These are phyloP conservation scores for Dentipellis sp. DNA, from an alignment of 768 basidiomycete genomes.

Conservation along the genomic window DNA sequence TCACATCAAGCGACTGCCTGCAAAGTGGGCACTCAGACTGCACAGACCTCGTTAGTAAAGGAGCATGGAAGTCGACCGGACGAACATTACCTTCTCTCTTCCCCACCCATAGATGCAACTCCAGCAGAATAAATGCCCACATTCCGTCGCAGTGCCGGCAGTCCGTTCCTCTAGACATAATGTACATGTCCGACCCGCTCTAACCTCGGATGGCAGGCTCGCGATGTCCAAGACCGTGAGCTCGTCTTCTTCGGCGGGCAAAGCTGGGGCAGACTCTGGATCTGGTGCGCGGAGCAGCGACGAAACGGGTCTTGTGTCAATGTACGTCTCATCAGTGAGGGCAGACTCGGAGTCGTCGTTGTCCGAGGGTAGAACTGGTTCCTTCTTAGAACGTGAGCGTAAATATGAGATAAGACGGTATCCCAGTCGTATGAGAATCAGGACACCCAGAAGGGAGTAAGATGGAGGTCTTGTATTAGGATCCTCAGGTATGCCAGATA, in stretches of 20 bases:
- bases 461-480: conserved; percentile 72
- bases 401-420: conserved; percentile 48
- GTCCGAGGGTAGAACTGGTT: conserved; percentile 2
- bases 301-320: conserved; percentile 58
- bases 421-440: conserved; percentile 55
- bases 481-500: conserved; percentile 65
- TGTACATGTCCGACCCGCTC: conserved; percentile 65
- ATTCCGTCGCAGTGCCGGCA: conserved; percentile 75
- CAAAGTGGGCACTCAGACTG: conserved; percentile 85
- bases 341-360: conserved; percentile 19
- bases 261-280: conserved; percentile 42
- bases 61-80: neutral
- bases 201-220: conserved; percentile 38
- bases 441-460: conserved; percentile 75
- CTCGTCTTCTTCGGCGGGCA: conserved; percentile 62
- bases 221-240: conserved; percentile 55
- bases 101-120: conserved; percentile 85
- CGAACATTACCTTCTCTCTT: conserved; percentile 59
- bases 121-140: conserved; percentile 89
- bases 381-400: conserved; percentile 21
- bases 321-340: conserved; percentile 29
- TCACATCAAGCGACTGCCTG: conserved; percentile 63
- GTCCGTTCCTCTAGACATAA: conserved; percentile 82
- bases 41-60: conserved; percentile 1
- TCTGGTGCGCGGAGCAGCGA: conserved; percentile 40